A percentile compares a stretch with the other conserved stretches of the same genome.
Conservation (phyloP, 768 basidiomycete species). For the Rhodotorula kratochvilovae region DNA sequence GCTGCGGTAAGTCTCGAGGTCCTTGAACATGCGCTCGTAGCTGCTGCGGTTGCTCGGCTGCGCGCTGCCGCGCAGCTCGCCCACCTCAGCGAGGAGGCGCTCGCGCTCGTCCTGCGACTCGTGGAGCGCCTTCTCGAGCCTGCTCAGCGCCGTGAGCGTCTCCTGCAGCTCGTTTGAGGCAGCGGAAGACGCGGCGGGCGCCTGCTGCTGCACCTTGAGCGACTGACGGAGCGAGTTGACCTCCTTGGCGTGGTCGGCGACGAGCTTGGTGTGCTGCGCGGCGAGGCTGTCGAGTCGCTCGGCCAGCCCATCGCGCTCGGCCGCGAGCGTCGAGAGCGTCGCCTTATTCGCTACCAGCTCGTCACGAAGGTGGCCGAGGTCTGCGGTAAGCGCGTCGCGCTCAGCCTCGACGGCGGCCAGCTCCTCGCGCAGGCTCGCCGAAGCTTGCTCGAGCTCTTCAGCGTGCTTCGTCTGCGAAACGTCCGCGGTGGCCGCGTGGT, state of each 20-base stretch:
- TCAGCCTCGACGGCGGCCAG: not conserved
- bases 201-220: slow-evolving; percentile 15
- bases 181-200: not conserved
- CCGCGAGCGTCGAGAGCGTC: not conserved
- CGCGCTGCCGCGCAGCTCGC: slow-evolving; percentile 13
- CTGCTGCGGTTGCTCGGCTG: slow-evolving; percentile 56
- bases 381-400: slow-evolving; percentile 49
- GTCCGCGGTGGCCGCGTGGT: slow-evolving; percentile 39
- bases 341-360: not conserved
- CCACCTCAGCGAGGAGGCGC: slow-evolving; percentile 29
- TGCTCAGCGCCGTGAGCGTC: slow-evolving; percentile 30
- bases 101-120: slow-evolving; percentile 41
- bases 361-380: not conserved
- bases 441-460: slow-evolving; percentile 49
- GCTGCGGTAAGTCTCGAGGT: slow-evolving; percentile 72
- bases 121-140: slow-evolving; percentile 37
- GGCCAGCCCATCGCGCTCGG: slow-evolving; percentile 10
- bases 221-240: slow-evolving; percentile 17
- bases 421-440: slow-evolving; percentile 41
- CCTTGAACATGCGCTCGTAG: slow-evolving; percentile 65
- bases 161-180: slow-evolving; percentile 35
- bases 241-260: not conserved
- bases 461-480: slow-evolving; percentile 51
- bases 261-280: slow-evolving; percentile 10
- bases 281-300: slow-evolving; percentile 9